Evolutionary conservation across 148 eudicot species (phyloP), one percentile per base, ranked within the genome.

Genomic region (Beta vulgaris): DNA sequence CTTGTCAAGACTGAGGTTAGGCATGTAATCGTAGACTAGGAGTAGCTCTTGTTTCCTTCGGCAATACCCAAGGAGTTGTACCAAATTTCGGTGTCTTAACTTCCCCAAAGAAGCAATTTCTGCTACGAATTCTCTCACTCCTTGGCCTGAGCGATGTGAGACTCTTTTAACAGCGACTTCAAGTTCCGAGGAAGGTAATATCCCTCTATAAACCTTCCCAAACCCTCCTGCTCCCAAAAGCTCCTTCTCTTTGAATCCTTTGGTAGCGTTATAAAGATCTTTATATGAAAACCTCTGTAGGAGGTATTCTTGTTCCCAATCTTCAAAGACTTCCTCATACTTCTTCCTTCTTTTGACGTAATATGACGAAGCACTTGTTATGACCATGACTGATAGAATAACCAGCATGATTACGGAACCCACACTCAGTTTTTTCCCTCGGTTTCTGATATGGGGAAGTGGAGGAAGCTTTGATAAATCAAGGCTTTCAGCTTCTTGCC

Each of bases 251-350:
- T 72, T 81, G 43, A 87, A 87, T 31, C 90, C 90, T 62, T 85
- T 85, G 36, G 90, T 85, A 23, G 90, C 86, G 26, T 46, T 79
- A 39, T 87, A 87, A 23, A 87, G 76, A 67, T 85, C 81, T 51
- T 78, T 87, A 78, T 73, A 85, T 18, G 84, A 82, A 77, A 87
- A 76, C 26, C 90, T 73, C 35, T 87, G 86, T 26, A 86, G 75
- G 9, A 85, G 79, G 54, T 87, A 87, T 15, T 80, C 83, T 43
- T 74, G 82, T 70, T 87, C 90, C 90, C 90, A 87, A 31, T 85
- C 86, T 70, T 87, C 90, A 39, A 82, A 36, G 9, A 81, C 80
- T 78, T 87, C 87, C 34, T 84, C 87, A 36, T 29, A 87, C 29
- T 87, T 87, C 69, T 73, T 87, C 83, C 81, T 82, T 75, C 87